Percentiles rank a stretch among this genome's conserved stretches.
Conservation (phyloP, 2,329 filamentous ascomycete species). For the Bipolaris cookei region DNA sequence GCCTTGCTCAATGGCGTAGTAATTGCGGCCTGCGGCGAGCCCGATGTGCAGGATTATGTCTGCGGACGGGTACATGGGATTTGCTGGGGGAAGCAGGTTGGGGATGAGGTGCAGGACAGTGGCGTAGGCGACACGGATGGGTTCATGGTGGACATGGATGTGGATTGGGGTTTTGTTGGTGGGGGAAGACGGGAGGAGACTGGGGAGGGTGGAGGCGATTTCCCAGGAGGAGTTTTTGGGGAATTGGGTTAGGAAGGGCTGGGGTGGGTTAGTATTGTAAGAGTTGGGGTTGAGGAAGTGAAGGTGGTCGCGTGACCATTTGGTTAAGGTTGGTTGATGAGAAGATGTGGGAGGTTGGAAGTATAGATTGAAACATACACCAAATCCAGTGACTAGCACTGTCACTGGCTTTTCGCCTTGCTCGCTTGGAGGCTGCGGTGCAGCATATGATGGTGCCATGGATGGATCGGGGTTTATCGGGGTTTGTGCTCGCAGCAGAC, state of each 20-base stretch:
- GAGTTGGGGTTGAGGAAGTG: no score
- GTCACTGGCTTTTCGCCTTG: conserved; percentile 42
- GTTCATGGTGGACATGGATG: conserved; percentile 42
- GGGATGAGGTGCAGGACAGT: conserved; percentile 37
- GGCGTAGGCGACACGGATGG: conserved; percentile 47
- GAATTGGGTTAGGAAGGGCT: conserved; percentile 44
- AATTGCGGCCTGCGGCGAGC: conserved; percentile 44
- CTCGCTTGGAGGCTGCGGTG: conserved; percentile 38
- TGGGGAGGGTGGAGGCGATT: conserved; percentile 46
- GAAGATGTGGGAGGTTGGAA: no score
- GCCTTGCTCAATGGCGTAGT: conserved; percentile 46
- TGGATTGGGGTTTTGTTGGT: conserved; percentile 41
- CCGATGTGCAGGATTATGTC: conserved; percentile 50
- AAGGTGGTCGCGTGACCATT: no score
- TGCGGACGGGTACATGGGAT: conserved; percentile 26
- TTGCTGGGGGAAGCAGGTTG: conserved; percentile 33
- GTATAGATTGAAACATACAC: conserved; percentile 28
- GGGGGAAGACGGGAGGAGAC: conserved; percentile 38
- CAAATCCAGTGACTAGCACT: conserved; percentile 48
- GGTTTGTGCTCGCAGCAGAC: neutral
- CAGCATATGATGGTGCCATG: conserved; percentile 31
- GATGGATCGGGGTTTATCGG: conserved; percentile 7
- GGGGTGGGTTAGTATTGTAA: conserved; percentile 11
- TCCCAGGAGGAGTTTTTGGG: conserved; percentile 49
- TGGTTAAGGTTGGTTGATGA: neutral